Evolutionary conservation across 805 yeast genomes (phyloP).

Genomic region (Nakazawaea peltata): DNA sequence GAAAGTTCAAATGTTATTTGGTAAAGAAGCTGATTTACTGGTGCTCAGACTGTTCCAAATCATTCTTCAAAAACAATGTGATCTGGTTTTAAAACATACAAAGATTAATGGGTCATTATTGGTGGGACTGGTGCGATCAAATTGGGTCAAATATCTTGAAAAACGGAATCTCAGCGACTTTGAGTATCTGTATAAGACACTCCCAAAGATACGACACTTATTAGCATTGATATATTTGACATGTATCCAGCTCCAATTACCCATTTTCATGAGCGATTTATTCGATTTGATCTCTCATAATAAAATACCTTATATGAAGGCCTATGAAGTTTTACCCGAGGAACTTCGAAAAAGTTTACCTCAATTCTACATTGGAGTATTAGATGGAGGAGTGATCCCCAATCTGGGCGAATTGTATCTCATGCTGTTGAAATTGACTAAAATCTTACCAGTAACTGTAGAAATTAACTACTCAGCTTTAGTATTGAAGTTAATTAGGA

Average conservation of each 20-base stretch:
- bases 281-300: constrained; percentile 32
- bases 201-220: too few species aligned
- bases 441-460: background rate
- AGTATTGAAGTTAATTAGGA: constrained; percentile 31
- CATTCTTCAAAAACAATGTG: constrained; percentile 2
- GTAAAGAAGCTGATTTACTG: constrained; percentile 36
- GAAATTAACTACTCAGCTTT: constrained; percentile 28
- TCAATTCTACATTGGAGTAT: constrained; percentile 22
- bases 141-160: constrained; percentile 2
- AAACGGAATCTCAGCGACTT: background rate
- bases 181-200: background rate
- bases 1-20: constrained; percentile 28
- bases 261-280: constrained; percentile 43
- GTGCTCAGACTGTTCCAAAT: constrained; percentile 41
- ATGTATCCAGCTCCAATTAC: constrained; percentile 36
- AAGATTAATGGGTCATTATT: background rate
- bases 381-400: constrained; percentile 35
- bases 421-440: background rate
- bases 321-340: constrained; percentile 31
- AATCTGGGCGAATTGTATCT: constrained; percentile 26
- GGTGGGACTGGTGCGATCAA: background rate
- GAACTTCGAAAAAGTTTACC: constrained; percentile 29
- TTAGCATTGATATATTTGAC: constrained; percentile 48
- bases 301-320: constrained; percentile 40
- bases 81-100: background rate